phyloP scores from a whole-genome alignment of 805 yeast species.

The Millerago galiae region DNA sequence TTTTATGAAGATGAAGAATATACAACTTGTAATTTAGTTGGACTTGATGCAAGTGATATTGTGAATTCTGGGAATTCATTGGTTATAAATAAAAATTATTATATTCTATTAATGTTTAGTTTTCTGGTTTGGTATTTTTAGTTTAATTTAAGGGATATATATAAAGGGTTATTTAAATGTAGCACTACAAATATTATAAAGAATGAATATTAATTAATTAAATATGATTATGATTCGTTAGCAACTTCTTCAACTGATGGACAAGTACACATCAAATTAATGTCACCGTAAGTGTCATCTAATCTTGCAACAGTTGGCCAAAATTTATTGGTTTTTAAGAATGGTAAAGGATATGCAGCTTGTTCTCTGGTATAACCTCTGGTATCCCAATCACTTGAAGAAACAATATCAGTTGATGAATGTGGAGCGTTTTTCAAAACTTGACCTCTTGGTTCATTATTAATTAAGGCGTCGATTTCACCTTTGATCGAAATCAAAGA shows the following conservation, averaged over 20 bases:
- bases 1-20: constrained; percentile 17
- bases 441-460: constrained; percentile 57
- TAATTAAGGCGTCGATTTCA: constrained; percentile 72
- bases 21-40: constrained; percentile 37
- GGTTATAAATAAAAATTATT: neutral
- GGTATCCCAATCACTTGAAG: constrained; percentile 64
- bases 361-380: constrained; percentile 89
- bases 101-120: neutral
- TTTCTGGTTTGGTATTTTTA: neutral
- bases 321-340: constrained; percentile 66
- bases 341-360: constrained; percentile 89
- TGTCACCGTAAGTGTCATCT: constrained; percentile 92
- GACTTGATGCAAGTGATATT: constrained; percentile 13
- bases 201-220: neutral
- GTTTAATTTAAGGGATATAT: neutral
- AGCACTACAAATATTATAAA: too few species aligned
- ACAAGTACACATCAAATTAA: constrained; percentile 89
- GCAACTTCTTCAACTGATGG: constrained; percentile 77
- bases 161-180: neutral
- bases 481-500: constrained; percentile 75
- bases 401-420: constrained; percentile 69
- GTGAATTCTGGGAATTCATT: neutral
- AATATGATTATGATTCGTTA: constrained; percentile 9
- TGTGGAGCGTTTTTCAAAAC: constrained; percentile 91
- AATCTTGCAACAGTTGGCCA: constrained; percentile 95